These are phyloP conservation scores for Malassezia obtusa DNA, from an alignment of 1,284 basidiomycete species.

Conservation along the genomic window DNA sequence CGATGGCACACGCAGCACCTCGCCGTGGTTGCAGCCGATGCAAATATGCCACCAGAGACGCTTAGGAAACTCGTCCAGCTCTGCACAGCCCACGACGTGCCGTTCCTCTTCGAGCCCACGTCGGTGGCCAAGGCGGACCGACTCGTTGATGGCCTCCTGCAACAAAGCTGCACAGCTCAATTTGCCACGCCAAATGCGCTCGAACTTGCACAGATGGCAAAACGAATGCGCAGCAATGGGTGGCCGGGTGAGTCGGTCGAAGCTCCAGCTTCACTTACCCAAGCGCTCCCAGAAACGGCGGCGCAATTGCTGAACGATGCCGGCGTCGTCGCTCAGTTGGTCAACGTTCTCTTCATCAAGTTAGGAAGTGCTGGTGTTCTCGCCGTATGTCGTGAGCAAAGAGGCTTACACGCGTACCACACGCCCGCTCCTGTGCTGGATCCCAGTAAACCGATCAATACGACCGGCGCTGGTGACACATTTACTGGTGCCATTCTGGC, in stretches of 20 bases:
- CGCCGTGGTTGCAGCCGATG: conserved; percentile 66
- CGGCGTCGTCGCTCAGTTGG: not conserved
- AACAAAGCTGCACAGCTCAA: conserved; percentile 41
- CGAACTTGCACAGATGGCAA: conserved; percentile 2
- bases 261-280: not conserved
- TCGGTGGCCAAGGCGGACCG: conserved; percentile 66
- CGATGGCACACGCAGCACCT: conserved; percentile 52
- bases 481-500: conserved; percentile 39
- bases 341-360: conserved; percentile 7
- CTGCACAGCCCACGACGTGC: conserved; percentile 6
- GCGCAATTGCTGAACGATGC: conserved; percentile 2
- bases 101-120: conserved; percentile 60
- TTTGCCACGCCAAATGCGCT: conserved; percentile 19
- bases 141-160: conserved; percentile 55
- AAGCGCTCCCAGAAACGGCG: not conserved
- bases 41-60: conserved; percentile 59
- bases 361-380: conserved; percentile 16
- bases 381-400: not conserved
- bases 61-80: conserved; percentile 54
- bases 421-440: conserved; percentile 19
- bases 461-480: conserved; percentile 45
- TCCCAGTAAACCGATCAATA: conserved; percentile 22
- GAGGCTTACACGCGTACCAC: conserved; percentile 3
- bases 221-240: not conserved
- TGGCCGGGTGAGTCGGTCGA: not conserved